phyloP scores from a whole-genome alignment of 129 eudicot genomes.

The Ambrosia trifida region DNA sequence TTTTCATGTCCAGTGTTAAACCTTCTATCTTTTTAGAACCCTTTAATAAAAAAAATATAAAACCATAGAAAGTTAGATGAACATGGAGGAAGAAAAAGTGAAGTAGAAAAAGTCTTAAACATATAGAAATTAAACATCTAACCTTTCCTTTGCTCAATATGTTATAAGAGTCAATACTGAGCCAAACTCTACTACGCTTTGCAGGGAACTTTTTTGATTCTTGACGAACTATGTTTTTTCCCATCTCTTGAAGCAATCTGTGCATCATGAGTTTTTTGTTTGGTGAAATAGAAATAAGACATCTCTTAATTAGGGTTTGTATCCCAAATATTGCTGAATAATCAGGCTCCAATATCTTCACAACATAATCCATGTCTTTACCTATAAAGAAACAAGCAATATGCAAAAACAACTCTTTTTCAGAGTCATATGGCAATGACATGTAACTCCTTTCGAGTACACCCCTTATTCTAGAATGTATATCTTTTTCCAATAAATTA shows the following conservation, averaged over 20 bases:
- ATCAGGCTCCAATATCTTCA: constrained; percentile 28
- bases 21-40: constrained; percentile 22
- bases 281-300: too few relatives aligned
- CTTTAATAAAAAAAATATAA: neutral
- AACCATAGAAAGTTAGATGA: neutral
- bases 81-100: neutral
- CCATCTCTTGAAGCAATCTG: neutral
- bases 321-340: constrained; percentile 2
- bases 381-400: constrained; percentile 44
- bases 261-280: too few relatives aligned
- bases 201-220: constrained; percentile 15
- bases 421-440: too few relatives aligned
- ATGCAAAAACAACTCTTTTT: neutral
- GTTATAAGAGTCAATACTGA: constrained; percentile 14
- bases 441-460: too few relatives aligned
- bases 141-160: constrained; percentile 14
- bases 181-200: constrained; percentile 35
- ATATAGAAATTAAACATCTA: neutral
- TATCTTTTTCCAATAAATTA: too few relatives aligned
- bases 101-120: neutral
- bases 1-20: constrained; percentile 22
- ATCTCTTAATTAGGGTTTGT: too few relatives aligned
- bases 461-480: too few relatives aligned
- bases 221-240: constrained; percentile 19
- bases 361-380: constrained; percentile 14